Percentiles rank a stretch among this genome's conserved stretches.
These are phyloP conservation scores for Xerocomus brunneocitrinus DNA, from an alignment of 768 basidiomycete genomes.

Conservation along the genomic window DNA sequence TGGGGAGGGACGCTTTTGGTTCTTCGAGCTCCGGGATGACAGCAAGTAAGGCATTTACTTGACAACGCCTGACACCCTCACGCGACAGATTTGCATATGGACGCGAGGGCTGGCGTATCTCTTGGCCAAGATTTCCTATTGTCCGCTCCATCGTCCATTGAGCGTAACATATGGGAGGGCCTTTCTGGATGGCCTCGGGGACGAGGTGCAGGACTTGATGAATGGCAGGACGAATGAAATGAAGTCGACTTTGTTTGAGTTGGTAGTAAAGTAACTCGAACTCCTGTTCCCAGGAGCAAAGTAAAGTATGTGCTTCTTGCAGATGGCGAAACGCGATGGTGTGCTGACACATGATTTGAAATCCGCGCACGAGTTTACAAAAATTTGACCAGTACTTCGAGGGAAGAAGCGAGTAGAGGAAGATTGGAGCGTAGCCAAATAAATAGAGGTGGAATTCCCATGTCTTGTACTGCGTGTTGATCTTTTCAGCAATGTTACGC, in stretches of 20 bases:
- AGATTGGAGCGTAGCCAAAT: slow-evolving; percentile 11
- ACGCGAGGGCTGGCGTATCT: too few relatives aligned
- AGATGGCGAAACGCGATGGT: slow-evolving; percentile 6
- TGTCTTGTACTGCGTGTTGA: slow-evolving; percentile 28
- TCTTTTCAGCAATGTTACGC: slow-evolving; percentile 21
- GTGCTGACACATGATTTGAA: slow-evolving; percentile 19
- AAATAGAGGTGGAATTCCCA: slow-evolving; percentile 22
- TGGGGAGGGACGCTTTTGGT: too few relatives aligned
- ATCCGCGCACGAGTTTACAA: slow-evolving; percentile 19
- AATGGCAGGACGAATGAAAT: slow-evolving; percentile 24
- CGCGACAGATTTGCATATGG: too few relatives aligned
- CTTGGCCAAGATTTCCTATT: too few relatives aligned
- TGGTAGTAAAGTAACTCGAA: slow-evolving; percentile 30
- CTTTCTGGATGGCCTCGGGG: too few relatives aligned
- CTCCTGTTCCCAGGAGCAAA: slow-evolving; percentile 21
- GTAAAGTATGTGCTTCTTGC: background rate
- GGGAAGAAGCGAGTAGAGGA: slow-evolving; percentile 15
- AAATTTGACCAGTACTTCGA: slow-evolving; percentile 14
- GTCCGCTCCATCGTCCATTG: too few relatives aligned
- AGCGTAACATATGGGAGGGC: too few relatives aligned
- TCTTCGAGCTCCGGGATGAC: too few relatives aligned
- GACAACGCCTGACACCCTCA: too few relatives aligned
- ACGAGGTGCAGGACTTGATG: slow-evolving; percentile 24
- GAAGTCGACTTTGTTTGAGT: slow-evolving; percentile 17
- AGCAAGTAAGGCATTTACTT: too few relatives aligned